Percentiles rank a stretch among this genome's conserved stretches.
phyloP scores from a whole-genome alignment of 768 basidiomycete genomes.

The Fomitopsis pulvina region DNA sequence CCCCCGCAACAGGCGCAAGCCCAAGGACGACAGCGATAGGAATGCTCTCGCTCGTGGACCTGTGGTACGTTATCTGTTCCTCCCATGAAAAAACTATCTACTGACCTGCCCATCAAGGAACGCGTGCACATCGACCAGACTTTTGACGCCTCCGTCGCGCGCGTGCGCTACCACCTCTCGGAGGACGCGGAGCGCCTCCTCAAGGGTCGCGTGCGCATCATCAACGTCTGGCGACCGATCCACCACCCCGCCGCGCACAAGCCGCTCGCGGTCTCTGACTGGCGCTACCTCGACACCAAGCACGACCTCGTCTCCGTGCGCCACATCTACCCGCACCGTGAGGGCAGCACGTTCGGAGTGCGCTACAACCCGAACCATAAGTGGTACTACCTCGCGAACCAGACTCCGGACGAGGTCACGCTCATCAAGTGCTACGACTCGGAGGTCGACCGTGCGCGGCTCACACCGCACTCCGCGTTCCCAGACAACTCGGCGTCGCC shows the following conservation, averaged over 20 bases:
- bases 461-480: conserved; percentile 41
- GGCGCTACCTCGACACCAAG: conserved; percentile 29
- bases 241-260: conserved; percentile 29
- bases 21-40: conserved; percentile 6
- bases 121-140: conserved; percentile 41
- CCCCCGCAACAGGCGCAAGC: conserved; percentile 11
- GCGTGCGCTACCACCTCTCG: conserved; percentile 31
- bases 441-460: conserved; percentile 29
- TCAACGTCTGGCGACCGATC: conserved; percentile 41
- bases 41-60: conserved; percentile 17
- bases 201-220: conserved; percentile 33
- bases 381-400: conserved; percentile 34
- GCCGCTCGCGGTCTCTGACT: conserved; percentile 36
- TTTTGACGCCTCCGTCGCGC: conserved; percentile 25
- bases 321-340: conserved; percentile 29
- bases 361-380: conserved; percentile 29
- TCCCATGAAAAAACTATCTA: background rate
- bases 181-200: conserved; percentile 35
- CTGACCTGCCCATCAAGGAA: conserved; percentile 20
- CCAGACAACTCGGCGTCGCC: conserved; percentile 27
- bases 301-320: conserved; percentile 31
- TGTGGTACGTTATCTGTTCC: conserved; percentile 23
- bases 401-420: conserved; percentile 34
- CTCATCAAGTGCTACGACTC: conserved; percentile 43
- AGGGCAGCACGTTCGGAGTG: conserved; percentile 30